Percentiles rank a stretch among this genome's conserved stretches.
Evolutionary conservation across 2,329 filamentous ascomycete genomes (phyloP).

Genomic region (Epichloe uncinata): DNA sequence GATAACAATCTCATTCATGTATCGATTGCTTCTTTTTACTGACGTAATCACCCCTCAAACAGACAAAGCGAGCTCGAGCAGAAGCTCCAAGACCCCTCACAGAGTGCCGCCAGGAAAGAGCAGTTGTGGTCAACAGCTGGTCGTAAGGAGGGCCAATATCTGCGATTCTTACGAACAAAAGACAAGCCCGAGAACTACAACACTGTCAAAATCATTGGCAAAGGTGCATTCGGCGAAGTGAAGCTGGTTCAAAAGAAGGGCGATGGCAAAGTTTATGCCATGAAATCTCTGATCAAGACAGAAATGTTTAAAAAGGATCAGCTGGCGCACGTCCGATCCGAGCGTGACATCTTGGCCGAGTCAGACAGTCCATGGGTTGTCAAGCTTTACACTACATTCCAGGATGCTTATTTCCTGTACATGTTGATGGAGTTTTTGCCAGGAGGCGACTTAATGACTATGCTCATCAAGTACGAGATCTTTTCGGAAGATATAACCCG

Average conservation of each 20-base stretch:
- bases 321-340: constrained; percentile 89
- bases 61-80: constrained; percentile 89
- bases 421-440: constrained; percentile 99
- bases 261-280: constrained; percentile 92
- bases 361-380: constrained; percentile 99
- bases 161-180: constrained; percentile 86
- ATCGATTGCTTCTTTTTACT: background rate
- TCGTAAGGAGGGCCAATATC: constrained; percentile 79
- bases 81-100: constrained; percentile 63
- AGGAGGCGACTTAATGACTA: constrained; percentile 97
- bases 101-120: constrained; percentile 64
- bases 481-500: constrained; percentile 97
- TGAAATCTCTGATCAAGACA: constrained; percentile 96
- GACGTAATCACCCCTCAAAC: constrained; percentile 6
- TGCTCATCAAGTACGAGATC: constrained; percentile 99
- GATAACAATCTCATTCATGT: too few species aligned
- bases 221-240: constrained; percentile 96
- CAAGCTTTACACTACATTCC: constrained; percentile 96
- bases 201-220: constrained; percentile 96
- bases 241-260: constrained; percentile 94
- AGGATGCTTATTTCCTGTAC: constrained; percentile 91
- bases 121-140: constrained; percentile 76
- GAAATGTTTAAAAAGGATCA: constrained; percentile 99
- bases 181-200: constrained; percentile 90
- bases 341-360: constrained; percentile 94